Evolutionary conservation across 2,329 filamentous ascomycete species (phyloP).

Genomic region (Aspergillus glaucus): DNA sequence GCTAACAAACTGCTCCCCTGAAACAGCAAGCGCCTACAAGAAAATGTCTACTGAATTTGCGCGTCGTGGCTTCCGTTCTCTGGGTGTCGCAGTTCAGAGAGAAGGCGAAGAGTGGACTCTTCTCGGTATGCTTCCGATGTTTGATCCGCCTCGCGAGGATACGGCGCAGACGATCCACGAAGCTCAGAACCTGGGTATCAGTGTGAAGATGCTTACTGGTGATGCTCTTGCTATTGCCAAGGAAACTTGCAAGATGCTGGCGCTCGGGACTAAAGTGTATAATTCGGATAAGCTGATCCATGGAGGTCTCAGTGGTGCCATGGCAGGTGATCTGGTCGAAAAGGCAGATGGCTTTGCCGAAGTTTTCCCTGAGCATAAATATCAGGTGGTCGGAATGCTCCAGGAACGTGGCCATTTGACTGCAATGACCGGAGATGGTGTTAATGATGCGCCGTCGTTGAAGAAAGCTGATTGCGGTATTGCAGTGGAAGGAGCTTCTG

Average conservation of each 20-base stretch:
- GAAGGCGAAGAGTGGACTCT: slow-evolving; percentile 67
- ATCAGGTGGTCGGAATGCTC: slow-evolving; percentile 68
- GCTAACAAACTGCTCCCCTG: slow-evolving; percentile 60
- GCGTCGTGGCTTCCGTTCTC: slow-evolving; percentile 69
- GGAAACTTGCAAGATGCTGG: slow-evolving; percentile 76
- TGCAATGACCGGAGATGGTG: slow-evolving; percentile 70
- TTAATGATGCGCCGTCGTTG: slow-evolving; percentile 67
- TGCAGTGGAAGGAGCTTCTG: slow-evolving; percentile 64
- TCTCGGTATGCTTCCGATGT: slow-evolving; percentile 72
- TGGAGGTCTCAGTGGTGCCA: slow-evolving; percentile 65
- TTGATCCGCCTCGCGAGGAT: slow-evolving; percentile 72
- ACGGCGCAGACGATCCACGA: slow-evolving; percentile 72
- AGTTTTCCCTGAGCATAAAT: slow-evolving; percentile 70
- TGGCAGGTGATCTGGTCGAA: slow-evolving; percentile 69
- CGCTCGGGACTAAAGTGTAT: slow-evolving; percentile 72
- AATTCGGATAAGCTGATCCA: slow-evolving; percentile 73
- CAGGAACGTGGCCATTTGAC: slow-evolving; percentile 66
- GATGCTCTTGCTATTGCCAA: slow-evolving; percentile 74
- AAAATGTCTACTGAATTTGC: slow-evolving; percentile 69
- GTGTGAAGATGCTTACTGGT: slow-evolving; percentile 76
- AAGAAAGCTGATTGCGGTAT: slow-evolving; percentile 72
- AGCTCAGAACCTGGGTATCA: slow-evolving; percentile 67
- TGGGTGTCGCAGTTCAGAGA: slow-evolving; percentile 72
- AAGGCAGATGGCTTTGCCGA: slow-evolving; percentile 68
- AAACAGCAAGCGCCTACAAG: slow-evolving; percentile 61